A percentile compares a stretch with the other conserved stretches of the same genome.
phyloP scores from a whole-genome alignment of 768 basidiomycete species.

The Russula emetica region DNA sequence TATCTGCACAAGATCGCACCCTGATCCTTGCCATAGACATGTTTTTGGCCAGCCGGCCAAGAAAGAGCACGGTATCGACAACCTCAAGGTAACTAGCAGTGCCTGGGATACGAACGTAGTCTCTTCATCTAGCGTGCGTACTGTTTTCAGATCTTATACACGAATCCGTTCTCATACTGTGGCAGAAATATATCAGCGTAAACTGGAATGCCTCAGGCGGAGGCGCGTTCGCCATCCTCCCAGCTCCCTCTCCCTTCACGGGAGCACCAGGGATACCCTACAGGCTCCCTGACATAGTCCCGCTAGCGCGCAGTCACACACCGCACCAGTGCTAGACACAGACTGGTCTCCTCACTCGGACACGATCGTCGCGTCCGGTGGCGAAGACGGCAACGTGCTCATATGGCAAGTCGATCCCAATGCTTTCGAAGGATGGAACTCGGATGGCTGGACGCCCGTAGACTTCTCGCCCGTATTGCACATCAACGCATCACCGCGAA shows the following conservation, averaged over 20 bases:
- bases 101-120: slow-evolving; percentile 97
- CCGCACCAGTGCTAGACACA: slow-evolving; percentile 85
- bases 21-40: slow-evolving; percentile 49
- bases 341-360: slow-evolving; percentile 97
- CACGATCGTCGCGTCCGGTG: slow-evolving; percentile 58
- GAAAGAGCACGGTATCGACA: slow-evolving; percentile 77
- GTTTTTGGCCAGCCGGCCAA: slow-evolving; percentile 88
- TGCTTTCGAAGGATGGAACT: slow-evolving; percentile 79
- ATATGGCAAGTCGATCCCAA: slow-evolving; percentile 42
- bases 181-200: slow-evolving; percentile 67
- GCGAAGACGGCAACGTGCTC: slow-evolving; percentile 88
- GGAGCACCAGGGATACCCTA: slow-evolving; percentile 53
- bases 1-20: slow-evolving; percentile 13
- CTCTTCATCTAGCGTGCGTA: slow-evolving; percentile 71
- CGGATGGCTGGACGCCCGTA: slow-evolving; percentile 72
- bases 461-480: slow-evolving; percentile 85
- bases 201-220: slow-evolving; percentile 95
- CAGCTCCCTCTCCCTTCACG: slow-evolving; percentile 69
- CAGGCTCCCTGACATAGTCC: slow-evolving; percentile 89
- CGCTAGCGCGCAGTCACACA: slow-evolving; percentile 85
- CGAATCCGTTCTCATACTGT: slow-evolving; percentile 5
- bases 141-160: slow-evolving; percentile 3
- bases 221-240: slow-evolving; percentile 92
- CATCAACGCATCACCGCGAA: slow-evolving; percentile 75
- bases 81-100: slow-evolving; percentile 79